Conservation (phyloP, 1,284 basidiomycete genomes). For the Wolfiporia cocos region DNA sequence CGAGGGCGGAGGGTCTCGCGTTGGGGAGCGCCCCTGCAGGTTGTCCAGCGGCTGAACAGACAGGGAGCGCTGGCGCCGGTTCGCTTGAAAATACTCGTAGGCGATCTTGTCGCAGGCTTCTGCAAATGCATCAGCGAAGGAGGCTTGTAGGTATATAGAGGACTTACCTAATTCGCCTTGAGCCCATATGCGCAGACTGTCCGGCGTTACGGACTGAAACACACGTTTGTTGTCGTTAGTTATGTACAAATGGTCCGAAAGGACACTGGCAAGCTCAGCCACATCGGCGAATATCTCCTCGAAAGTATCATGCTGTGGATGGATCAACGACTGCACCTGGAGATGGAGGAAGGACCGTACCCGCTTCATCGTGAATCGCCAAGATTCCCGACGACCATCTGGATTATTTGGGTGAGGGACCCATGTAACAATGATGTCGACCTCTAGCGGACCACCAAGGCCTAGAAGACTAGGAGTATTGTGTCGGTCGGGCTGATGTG, state of each 20-base stretch:
- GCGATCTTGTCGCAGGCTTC: slow-evolving; percentile 60
- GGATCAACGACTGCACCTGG: slow-evolving; percentile 1
- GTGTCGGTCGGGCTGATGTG: slow-evolving; percentile 19
- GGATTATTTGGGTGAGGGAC: slow-evolving; percentile 51
- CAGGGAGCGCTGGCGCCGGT: slow-evolving; percentile 26
- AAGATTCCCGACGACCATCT: slow-evolving; percentile 32
- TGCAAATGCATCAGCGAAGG: slow-evolving; percentile 19
- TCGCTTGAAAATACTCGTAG: slow-evolving; percentile 50
- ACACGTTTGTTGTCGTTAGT: slow-evolving; percentile 53
- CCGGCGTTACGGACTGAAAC: slow-evolving; percentile 60
- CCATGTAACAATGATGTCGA: slow-evolving; percentile 55
- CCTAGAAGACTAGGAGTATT: slow-evolving; percentile 10
- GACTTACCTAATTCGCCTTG: slow-evolving; percentile 57
- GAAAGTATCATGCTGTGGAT: slow-evolving; percentile 52
- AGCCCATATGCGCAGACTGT: slow-evolving; percentile 57
- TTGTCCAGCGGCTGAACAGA: slow-evolving; percentile 16
- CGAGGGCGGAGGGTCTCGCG: slow-evolving; percentile 13
- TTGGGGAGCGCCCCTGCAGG: no score
- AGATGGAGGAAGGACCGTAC: slow-evolving; percentile 26
- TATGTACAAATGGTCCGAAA: slow-evolving; percentile 46
- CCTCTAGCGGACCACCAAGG: slow-evolving; percentile 32
- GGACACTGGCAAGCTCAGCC: slow-evolving; percentile 51
- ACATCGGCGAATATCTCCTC: slow-evolving; percentile 51
- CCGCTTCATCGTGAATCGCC: slow-evolving; percentile 49
- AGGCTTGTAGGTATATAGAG: not conserved